Evolutionary conservation across 208 protist genomes (phyloP).

Genomic region (Sergeia podlipaevii): DNA sequence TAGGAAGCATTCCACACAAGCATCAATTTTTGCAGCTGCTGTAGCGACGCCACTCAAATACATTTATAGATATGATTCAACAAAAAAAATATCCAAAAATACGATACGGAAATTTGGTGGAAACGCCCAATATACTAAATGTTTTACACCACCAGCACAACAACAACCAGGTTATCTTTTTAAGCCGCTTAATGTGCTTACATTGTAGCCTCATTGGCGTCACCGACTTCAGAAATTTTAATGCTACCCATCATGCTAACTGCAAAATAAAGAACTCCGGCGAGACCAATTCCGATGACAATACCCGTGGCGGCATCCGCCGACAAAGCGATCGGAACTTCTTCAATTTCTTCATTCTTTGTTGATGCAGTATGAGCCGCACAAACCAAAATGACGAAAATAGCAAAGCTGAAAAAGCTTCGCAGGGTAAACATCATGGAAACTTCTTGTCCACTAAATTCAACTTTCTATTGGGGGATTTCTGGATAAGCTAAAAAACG

Average conservation of each 20-base stretch:
- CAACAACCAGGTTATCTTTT: background rate
- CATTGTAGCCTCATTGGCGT: constrained; percentile 8
- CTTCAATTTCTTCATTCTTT: constrained; percentile 6
- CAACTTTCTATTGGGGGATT: too few species aligned
- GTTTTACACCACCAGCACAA: background rate
- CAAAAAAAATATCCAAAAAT: background rate
- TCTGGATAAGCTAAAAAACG: too few species aligned
- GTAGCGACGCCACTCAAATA: too few species aligned
- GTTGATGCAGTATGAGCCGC: constrained; percentile 5
- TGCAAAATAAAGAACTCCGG: constrained; percentile 58
- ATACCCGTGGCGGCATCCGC: constrained; percentile 56
- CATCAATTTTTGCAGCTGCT: too few species aligned
- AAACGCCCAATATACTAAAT: background rate
- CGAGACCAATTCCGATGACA: constrained; percentile 47
- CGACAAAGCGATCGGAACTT: constrained; percentile 61
- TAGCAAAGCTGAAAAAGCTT: background rate
- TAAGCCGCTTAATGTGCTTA: background rate
- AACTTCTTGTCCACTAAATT: too few species aligned
- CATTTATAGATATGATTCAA: too few species aligned
- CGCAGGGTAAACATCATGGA: too few species aligned
- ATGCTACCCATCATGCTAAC: constrained; percentile 77
- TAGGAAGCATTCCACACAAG: too few species aligned
- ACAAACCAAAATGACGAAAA: constrained; percentile 1
- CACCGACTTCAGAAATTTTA: constrained; percentile 54
- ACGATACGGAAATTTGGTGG: background rate